Evolutionary conservation across 352 stramenopile genomes (phyloP).

Genomic region (Globisporangium lucens): DNA sequence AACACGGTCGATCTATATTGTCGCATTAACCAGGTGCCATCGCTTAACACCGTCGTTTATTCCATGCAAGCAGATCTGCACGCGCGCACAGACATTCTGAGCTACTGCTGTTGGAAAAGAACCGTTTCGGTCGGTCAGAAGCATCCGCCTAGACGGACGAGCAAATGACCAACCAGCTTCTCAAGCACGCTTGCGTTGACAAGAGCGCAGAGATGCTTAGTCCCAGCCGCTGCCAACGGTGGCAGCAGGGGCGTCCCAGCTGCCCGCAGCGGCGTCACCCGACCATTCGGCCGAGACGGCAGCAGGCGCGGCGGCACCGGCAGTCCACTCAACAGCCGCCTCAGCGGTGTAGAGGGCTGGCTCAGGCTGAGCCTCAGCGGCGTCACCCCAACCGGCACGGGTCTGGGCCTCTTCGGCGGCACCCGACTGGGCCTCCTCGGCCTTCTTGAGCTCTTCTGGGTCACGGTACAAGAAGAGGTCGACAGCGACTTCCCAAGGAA

Average conservation of each 20-base stretch:
- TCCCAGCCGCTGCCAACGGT: constrained; percentile 61
- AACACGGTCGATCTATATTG: constrained; percentile 31
- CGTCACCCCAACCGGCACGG: constrained; percentile 71
- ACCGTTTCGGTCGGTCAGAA: neutral
- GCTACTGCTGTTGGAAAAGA: constrained; percentile 12
- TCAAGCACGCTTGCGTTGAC: constrained; percentile 1
- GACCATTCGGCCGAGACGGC: constrained; percentile 77
- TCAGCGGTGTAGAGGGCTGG: constrained; percentile 54
- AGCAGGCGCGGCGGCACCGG: constrained; percentile 29
- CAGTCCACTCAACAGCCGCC: constrained; percentile 61
- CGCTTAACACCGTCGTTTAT: constrained; percentile 92
- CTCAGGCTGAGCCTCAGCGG: constrained; percentile 46
- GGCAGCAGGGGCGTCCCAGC: constrained; percentile 54
- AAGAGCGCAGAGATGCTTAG: constrained; percentile 46
- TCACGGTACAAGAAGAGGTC: constrained; percentile 99
- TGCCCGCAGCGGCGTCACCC: constrained; percentile 55
- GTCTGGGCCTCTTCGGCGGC: constrained; percentile 74
- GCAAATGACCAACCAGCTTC: constrained; percentile 7
- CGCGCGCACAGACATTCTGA: constrained; percentile 8
- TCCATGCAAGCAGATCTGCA: constrained; percentile 60
- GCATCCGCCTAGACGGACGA: constrained; percentile 7
- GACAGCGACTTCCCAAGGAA: constrained; percentile 98
- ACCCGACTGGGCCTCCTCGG: constrained; percentile 93
- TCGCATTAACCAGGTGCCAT: constrained; percentile 92
- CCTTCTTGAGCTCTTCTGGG: constrained; percentile 99